A percentile compares a stretch with the other conserved stretches of the same genome.
phyloP scores from a whole-genome alignment of 2,329 filamentous ascomycete species.

The Boeremia exigua region DNA sequence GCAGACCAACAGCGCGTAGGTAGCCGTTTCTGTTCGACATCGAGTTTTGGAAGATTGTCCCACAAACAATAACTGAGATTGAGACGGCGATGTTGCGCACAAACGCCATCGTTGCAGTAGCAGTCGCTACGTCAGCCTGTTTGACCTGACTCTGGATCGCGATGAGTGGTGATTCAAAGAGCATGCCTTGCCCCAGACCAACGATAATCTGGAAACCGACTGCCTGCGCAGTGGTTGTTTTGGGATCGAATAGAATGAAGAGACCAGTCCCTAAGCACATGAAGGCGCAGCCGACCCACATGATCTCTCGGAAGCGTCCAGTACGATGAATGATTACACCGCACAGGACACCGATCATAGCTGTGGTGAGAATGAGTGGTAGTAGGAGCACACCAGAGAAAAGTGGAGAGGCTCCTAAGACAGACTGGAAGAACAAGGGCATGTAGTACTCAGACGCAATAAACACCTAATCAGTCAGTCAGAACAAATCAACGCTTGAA shows the following conservation, averaged over 20 bases:
- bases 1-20: conserved; percentile 58
- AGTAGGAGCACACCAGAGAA: conserved; percentile 67
- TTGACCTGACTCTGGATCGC: conserved; percentile 62
- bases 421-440: conserved; percentile 75
- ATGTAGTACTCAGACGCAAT: conserved; percentile 72
- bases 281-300: conserved; percentile 43
- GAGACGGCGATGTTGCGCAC: conserved; percentile 53
- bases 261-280: conserved; percentile 45
- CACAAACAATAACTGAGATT: conserved; percentile 57
- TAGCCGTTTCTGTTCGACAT: conserved; percentile 63
- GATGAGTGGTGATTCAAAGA: conserved; percentile 63
- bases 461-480: conserved; percentile 29
- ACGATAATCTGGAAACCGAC: conserved; percentile 58
- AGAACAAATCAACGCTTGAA: neutral
- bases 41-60: conserved; percentile 61
- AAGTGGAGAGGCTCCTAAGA: conserved; percentile 65
- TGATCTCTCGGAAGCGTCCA: conserved; percentile 50
- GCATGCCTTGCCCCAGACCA: conserved; percentile 58
- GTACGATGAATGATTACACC: conserved; percentile 57
- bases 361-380: conserved; percentile 60
- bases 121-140: conserved; percentile 58
- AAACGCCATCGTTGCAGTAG: conserved; percentile 60
- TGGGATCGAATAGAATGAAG: conserved; percentile 40
- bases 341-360: conserved; percentile 52
- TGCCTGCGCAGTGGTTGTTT: conserved; percentile 42